Conservation (phyloP, 768 basidiomycete genomes). For the Naganishia vaughanmartiniae region DNA sequence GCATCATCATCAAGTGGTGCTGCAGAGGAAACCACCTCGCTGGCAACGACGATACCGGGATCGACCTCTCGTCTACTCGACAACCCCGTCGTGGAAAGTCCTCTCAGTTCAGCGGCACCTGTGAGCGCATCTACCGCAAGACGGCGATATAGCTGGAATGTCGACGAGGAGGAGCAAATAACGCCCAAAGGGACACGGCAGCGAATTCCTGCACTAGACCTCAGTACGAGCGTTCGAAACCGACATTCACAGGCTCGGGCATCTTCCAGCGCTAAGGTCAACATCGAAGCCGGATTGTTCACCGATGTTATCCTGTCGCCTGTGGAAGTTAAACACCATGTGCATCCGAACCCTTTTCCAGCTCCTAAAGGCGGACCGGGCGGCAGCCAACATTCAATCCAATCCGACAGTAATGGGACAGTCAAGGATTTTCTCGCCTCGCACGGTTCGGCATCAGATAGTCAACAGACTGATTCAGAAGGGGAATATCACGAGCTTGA, state of each 20-base stretch:
- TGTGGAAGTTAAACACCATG: too few species aligned
- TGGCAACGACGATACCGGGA: conserved; percentile 1
- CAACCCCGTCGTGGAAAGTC: background rate
- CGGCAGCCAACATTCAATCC: background rate
- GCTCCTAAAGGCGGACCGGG: background rate
- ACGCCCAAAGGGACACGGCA: conserved; percentile 1
- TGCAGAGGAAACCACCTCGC: background rate
- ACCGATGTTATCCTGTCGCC: conserved; percentile 14
- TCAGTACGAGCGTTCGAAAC: too few species aligned
- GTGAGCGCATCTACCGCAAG: conserved; percentile 1
- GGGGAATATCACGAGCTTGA: conserved; percentile 7
- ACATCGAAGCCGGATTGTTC: conserved; percentile 5
- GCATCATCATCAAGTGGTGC: background rate
- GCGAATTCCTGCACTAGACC: background rate
- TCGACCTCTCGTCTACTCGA: background rate
- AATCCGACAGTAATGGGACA: background rate
- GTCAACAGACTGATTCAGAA: background rate
- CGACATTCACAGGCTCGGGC: background rate
- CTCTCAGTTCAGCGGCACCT: background rate
- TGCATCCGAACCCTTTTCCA: background rate
- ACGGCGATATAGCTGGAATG: conserved; percentile 18
- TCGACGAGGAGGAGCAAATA: background rate
- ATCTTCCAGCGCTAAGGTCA: background rate
- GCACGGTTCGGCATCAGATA: background rate
- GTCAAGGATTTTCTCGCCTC: too few species aligned